A percentile compares a stretch with the other conserved stretches of the same genome.
Evolutionary conservation across 257 asterid genomes (phyloP).

Genomic region (Henckelia pumila): DNA sequence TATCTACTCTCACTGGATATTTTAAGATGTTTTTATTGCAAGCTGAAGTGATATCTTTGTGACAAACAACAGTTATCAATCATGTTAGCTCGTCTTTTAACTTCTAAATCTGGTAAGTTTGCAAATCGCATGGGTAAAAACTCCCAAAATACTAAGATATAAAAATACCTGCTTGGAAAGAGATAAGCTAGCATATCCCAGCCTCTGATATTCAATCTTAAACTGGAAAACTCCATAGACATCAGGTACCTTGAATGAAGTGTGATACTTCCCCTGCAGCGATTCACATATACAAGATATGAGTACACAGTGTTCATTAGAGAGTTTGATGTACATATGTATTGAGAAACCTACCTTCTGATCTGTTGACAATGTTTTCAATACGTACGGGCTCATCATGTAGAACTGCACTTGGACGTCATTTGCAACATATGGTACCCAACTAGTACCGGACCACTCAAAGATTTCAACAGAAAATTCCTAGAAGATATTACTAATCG

Average conservation of each 20-base stretch:
- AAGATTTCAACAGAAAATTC: conserved; percentile 68
- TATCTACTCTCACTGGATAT: not conserved
- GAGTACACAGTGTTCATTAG: not conserved
- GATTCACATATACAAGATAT: conserved; percentile 24
- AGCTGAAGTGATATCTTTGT: no score
- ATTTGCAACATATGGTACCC: conserved; percentile 78
- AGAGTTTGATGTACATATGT: not conserved
- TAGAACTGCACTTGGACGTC: conserved; percentile 86
- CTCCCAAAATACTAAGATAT: not conserved
- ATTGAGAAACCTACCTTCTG: conserved; percentile 46
- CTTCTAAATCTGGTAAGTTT: not conserved
- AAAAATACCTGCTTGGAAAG: conserved; percentile 68
- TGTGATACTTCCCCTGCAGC: conserved; percentile 61
- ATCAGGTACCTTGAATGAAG: conserved; percentile 86
- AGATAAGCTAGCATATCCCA: conserved; percentile 68
- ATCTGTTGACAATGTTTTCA: conserved; percentile 78
- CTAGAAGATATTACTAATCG: conserved; percentile 33
- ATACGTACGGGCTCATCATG: conserved; percentile 91
- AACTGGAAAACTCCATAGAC: conserved; percentile 93
- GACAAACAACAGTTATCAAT: not conserved
- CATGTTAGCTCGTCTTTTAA: not conserved
- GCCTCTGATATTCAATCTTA: conserved; percentile 72
- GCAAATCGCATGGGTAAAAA: not conserved
- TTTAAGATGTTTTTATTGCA: no score
- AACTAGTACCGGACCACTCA: conserved; percentile 77